A percentile compares a stretch with the other conserved stretches of the same genome.
Conservation (phyloP, 2,329 filamentous ascomycete species). For the Zymoseptoria pseudotritici region DNA sequence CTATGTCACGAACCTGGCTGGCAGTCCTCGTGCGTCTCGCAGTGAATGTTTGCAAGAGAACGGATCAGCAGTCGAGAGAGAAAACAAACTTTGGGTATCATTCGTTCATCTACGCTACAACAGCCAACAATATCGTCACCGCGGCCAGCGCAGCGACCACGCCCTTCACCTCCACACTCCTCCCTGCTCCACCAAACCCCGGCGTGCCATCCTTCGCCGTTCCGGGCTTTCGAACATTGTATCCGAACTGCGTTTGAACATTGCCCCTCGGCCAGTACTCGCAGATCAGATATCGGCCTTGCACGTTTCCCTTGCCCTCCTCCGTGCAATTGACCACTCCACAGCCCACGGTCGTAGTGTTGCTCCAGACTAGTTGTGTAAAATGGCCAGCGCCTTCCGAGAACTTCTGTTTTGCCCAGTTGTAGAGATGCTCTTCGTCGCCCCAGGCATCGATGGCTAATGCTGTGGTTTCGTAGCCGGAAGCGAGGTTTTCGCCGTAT, state of each 20-base stretch:
- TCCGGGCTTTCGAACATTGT: slow-evolving; percentile 28
- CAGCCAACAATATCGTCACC: neutral
- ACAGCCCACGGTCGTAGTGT: slow-evolving; percentile 26
- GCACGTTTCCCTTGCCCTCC: slow-evolving; percentile 10
- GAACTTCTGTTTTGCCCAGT: slow-evolving; percentile 23
- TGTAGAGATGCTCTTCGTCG: slow-evolving; percentile 24
- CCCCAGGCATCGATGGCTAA: slow-evolving; percentile 27
- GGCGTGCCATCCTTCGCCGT: slow-evolving; percentile 11
- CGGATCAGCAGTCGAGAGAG: too few species aligned
- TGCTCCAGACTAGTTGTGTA: slow-evolving; percentile 30
- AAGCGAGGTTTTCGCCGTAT: slow-evolving; percentile 29
- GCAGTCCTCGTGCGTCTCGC: neutral
- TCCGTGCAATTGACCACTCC: slow-evolving; percentile 20
- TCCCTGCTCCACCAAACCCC: slow-evolving; percentile 14
- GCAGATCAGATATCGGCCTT: slow-evolving; percentile 30
- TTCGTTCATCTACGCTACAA: slow-evolving; percentile 31
- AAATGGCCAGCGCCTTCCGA: slow-evolving; percentile 24
- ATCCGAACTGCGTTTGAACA: slow-evolving; percentile 27
- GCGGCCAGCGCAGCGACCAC: slow-evolving; percentile 5
- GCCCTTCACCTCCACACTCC: neutral
- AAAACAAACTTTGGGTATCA: slow-evolving; percentile 1
- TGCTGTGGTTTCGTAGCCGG: slow-evolving; percentile 17
- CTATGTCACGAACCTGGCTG: neutral
- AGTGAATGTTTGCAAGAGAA: neutral
- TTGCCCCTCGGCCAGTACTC: slow-evolving; percentile 35